Base-by-base conservation (phyloP, 441 rosid species). In the Syzygium syzygioides region DNA sequence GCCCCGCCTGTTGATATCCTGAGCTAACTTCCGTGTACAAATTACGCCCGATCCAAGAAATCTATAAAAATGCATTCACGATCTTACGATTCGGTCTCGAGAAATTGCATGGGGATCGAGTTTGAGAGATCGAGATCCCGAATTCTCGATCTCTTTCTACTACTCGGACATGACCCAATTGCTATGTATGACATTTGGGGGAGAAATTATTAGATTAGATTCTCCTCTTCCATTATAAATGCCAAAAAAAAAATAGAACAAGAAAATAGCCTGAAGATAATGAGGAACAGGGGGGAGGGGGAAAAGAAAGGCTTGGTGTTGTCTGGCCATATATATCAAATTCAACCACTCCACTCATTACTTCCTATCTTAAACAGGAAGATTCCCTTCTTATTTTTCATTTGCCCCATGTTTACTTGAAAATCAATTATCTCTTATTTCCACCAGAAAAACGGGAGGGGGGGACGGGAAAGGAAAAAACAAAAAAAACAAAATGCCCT, bases 391-490 rank as follows among this genome's bases (percentile, higher is more conserved):
- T 54, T 54, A 10, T 25, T 9, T 26, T 26, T 30, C 45, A 18
- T 23, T 23, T 19, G 28, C 86, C 37, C 53, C 60, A 18, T 19
- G 59, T 55, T 55, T 50, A 28, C 25, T 84, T 8, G 15, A 84
- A 52, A 84, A 84, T 15, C 17, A 84, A 52, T 76, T 23, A 12
- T 37, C 41, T 76, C 83, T 37, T 68, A 68, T 34, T 68, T 68
- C 79, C 48, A 9, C 26, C 62, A 10, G 14, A 11, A 57, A 32
- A 32, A 5, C n/a, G n/a, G n/a, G n/a, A n/a, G n/a, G n/a, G n/a
- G n/a, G n/a, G n/a, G n/a, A n/a, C n/a, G n/a, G n/a, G n/a, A 19
- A 4, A 8, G 6, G 13, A 23, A 23, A 28, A 9, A 4, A 0
- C 3, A 0, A 0, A 9, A 32, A 19, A 34, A 5, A 19, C 14